These are phyloP conservation scores for Petunia axillaris DNA, from an alignment of 257 asterid genomes.

Conservation along the genomic window DNA sequence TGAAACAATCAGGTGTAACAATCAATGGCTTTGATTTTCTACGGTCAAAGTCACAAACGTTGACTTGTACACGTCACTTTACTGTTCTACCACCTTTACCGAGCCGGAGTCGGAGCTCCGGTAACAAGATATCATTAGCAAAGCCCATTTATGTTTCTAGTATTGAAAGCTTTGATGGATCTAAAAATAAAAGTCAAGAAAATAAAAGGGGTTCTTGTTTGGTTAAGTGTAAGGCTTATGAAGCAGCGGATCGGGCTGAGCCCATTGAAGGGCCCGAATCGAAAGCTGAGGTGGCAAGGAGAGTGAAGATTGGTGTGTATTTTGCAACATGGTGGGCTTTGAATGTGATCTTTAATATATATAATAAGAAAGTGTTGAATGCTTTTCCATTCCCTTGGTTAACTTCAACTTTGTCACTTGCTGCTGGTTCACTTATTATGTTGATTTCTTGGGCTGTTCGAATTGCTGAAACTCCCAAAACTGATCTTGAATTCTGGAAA, in stretches of 20 bases:
- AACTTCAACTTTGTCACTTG: slow-evolving; percentile 87
- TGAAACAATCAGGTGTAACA: slow-evolving; percentile 48
- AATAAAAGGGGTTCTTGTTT: slow-evolving; percentile 33
- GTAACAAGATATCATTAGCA: slow-evolving; percentile 33
- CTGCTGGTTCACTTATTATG: slow-evolving; percentile 94
- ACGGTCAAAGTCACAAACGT: slow-evolving; percentile 36
- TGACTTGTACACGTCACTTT: slow-evolving; percentile 23
- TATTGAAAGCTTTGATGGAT: slow-evolving; percentile 30
- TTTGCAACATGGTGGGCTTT: slow-evolving; percentile 96
- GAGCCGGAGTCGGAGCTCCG: slow-evolving; percentile 31
- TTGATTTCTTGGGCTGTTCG: slow-evolving; percentile 80
- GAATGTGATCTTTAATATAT: slow-evolving; percentile 89
- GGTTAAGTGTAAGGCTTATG: slow-evolving; percentile 68
- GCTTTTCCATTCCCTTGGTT: slow-evolving; percentile 91
- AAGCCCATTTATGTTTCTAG: slow-evolving; percentile 57
- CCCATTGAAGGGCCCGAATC: slow-evolving; percentile 46
- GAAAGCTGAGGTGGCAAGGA: slow-evolving; percentile 71
- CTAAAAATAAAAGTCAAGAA: not conserved
- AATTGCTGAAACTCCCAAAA: slow-evolving; percentile 82
- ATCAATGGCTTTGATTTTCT: slow-evolving; percentile 46
- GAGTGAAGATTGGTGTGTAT: slow-evolving; percentile 75
- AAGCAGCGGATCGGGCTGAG: slow-evolving; percentile 75
- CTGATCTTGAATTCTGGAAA: slow-evolving; percentile 98
- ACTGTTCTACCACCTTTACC: slow-evolving; percentile 39
- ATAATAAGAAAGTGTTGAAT: slow-evolving; percentile 91